Conservation (phyloP, 495 filamentous ascomycete genomes). For the Hypoxylon fragiforme region DNA sequence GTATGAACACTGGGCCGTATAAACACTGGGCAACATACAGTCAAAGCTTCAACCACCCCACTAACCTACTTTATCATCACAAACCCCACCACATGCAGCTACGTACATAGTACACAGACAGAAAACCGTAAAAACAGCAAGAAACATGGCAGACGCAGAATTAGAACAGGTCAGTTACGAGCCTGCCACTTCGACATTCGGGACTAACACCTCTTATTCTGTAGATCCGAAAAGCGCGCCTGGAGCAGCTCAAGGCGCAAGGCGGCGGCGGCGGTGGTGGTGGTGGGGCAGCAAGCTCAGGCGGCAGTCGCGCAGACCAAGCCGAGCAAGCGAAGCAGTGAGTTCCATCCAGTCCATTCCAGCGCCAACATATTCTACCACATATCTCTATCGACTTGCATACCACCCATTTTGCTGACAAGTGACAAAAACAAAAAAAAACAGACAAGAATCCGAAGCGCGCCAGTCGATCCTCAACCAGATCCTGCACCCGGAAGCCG, state of each 20-base stretch:
- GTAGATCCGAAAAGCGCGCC: conserved; percentile 84
- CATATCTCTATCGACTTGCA: too few species aligned
- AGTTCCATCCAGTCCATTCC: conserved; percentile 22
- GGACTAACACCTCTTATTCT: background rate
- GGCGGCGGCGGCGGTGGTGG: conserved; percentile 45
- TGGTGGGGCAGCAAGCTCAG: conserved; percentile 48
- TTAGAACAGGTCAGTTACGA: conserved; percentile 67
- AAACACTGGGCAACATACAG: too few species aligned
- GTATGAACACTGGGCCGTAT: too few species aligned
- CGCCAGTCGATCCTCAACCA: conserved; percentile 81
- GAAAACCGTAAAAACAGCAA: conserved; percentile 2
- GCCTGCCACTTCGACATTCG: background rate
- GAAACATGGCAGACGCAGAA: conserved; percentile 76
- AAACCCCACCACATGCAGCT: background rate
- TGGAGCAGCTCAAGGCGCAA: conserved; percentile 86
- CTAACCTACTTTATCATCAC: background rate
- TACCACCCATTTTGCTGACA: too few species aligned
- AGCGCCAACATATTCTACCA: too few species aligned
- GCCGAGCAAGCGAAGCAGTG: conserved; percentile 66
- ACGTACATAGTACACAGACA: too few species aligned
- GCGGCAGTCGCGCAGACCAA: conserved; percentile 56
- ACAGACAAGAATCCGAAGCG: conserved; percentile 56
- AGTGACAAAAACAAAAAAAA: too few species aligned
- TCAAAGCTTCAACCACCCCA: background rate
- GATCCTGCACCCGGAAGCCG: conserved; percentile 91